These are phyloP conservation scores for Tremella fuciformis DNA, from an alignment of 768 basidiomycete genomes.

Conservation along the genomic window DNA sequence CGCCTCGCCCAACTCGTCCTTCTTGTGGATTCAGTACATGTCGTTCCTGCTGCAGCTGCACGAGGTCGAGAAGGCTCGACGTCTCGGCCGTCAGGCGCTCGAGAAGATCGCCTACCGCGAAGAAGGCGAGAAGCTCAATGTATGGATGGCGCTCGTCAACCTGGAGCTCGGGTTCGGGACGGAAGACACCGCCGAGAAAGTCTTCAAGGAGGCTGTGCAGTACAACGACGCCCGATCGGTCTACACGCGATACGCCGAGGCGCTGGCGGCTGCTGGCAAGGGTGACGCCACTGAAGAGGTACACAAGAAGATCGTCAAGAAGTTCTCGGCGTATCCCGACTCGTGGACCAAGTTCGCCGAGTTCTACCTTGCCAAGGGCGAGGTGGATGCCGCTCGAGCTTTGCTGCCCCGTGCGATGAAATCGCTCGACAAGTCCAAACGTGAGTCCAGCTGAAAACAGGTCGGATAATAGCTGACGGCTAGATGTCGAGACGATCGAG, in stretches of 20 bases:
- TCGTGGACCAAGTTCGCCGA: conserved; percentile 89
- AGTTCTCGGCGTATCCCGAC: conserved; percentile 89
- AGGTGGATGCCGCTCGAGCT: conserved; percentile 75
- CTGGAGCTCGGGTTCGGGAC: conserved; percentile 90
- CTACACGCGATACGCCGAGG: conserved; percentile 75
- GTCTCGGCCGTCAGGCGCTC: conserved; percentile 78
- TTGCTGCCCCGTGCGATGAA: conserved; percentile 83
- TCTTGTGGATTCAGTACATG: conserved; percentile 99
- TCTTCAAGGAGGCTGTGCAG: conserved; percentile 84
- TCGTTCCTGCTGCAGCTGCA: conserved; percentile 96
- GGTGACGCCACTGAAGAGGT: conserved; percentile 89
- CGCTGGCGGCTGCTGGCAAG: conserved; percentile 81
- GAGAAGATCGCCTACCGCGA: conserved; percentile 89
- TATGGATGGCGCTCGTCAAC: conserved; percentile 96
- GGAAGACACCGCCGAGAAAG: conserved; percentile 69
- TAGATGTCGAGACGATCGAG: conserved; percentile 92
- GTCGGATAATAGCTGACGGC: not conserved
- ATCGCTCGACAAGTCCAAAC: conserved; percentile 88
- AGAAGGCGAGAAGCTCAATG: conserved; percentile 90
- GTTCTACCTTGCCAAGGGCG: conserved; percentile 66
- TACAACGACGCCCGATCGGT: conserved; percentile 91
- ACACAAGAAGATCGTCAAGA: conserved; percentile 81
- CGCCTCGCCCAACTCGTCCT: conserved; percentile 93
- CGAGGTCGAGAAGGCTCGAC: conserved; percentile 89
- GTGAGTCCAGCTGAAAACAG: conserved; percentile 57